Evolutionary conservation across 306 rosid genomes (phyloP).

Genomic region (Hippophae tibetana): DNA sequence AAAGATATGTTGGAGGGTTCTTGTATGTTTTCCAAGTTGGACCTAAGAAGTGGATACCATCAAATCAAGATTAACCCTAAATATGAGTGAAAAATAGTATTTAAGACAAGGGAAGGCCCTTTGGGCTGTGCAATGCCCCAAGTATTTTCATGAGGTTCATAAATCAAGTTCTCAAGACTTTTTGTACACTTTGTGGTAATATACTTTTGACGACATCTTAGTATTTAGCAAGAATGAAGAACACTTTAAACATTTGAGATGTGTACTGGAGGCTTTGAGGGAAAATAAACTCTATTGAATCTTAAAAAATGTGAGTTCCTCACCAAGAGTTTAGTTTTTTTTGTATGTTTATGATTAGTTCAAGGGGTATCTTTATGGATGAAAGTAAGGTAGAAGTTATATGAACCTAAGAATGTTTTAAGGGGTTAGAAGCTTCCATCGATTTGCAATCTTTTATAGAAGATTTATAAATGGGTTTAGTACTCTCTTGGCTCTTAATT

Average conservation of each 20-base stretch:
- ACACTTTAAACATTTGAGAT: neutral
- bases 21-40: neutral
- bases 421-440: neutral
- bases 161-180: neutral
- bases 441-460: neutral
- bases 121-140: slow-evolving; percentile 4
- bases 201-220: slow-evolving; percentile 3
- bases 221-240: neutral
- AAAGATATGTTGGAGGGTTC: slow-evolving; percentile 5
- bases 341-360: neutral
- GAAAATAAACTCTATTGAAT: neutral
- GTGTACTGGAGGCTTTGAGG: neutral
- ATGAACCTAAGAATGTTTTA: neutral
- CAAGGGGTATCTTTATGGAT: neutral
- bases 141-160: neutral
- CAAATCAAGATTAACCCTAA: neutral
- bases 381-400: neutral
- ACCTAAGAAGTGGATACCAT: neutral
- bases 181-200: neutral
- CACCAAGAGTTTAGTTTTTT: neutral
- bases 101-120: neutral
- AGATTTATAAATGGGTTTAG: neutral
- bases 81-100: neutral
- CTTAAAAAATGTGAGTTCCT: neutral
- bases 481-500: neutral